Base-by-base conservation (phyloP, 1,139 yeast genomes). In the Casaregolazyma suthepensis region DNA sequence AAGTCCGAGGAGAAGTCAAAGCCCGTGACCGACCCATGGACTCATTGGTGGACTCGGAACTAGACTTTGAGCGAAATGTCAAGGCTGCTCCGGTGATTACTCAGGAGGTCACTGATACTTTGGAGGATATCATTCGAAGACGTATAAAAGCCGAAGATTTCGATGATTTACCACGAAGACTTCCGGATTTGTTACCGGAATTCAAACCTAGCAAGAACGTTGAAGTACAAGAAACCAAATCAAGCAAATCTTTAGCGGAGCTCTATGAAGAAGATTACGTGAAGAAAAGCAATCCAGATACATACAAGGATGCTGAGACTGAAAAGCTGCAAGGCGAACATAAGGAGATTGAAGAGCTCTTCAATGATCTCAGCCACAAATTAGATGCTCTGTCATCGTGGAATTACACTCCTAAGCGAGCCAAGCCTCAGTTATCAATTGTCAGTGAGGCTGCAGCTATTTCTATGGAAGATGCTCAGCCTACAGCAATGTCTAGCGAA, bases 401-500 rank as follows among this genome's bases (percentile, higher is more conserved):
- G 62, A 95, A 90, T 68, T 93, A 86, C 73, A 81, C 90, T 52
- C 99, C 99, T 53, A 88, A 86, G 69, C 96, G 96, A 15, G 83
- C 88, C 54, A 84, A 87, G 66, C 87, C 88, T 62, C 72, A 84
- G 23, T 74, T 91, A 59, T 91, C 87, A 56, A 83, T 93, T 64
- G 89, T 85, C 66, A 89, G 91, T 43, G 82, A 85, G 58, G 79
- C 87, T 0, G 84, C 96, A 1, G 80, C 96, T 1, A 85, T 93
- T 52, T 68, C 85, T 5, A 88, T 91, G 96, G 99, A 93, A 71
- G 99, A 93, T 66, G 94, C 97, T 1, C 98, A 91, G 71, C 99
- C 99, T 48, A 76, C 88, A 54, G 84, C 91, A 46, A 78, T 87
- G 72, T 80, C 94, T 1, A 73, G 80, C 37, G 88, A 84, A 26